Evolutionary conservation across 129 eudicot genomes (phyloP), one percentile per base, ranked within the genome.

Genomic region (Tanacetum coccineum): DNA sequence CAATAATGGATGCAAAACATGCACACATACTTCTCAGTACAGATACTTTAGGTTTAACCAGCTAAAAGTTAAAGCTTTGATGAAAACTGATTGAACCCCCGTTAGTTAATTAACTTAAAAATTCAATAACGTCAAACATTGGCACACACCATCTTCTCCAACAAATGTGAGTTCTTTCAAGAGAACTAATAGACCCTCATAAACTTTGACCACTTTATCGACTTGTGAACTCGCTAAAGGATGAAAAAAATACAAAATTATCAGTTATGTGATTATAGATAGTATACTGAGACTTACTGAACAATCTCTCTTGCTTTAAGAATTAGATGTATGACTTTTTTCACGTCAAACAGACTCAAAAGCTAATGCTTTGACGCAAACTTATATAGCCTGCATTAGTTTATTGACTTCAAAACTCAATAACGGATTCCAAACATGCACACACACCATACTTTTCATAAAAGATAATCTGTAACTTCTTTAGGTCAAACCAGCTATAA

Each of bases 31-130:
- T 51, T 51, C 1, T 22, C 25, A 22, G 25, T 22, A 22, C 1
- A 70, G 30, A 57, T 17, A 15, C 13, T 74, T 13, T 9, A 19
- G 66, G 58, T 64, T 59, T 55, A 73, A 73, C 26, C 48, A 73
- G 26, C 59, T 13, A 17, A 70, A 65, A 28, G 42, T 14, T 42
- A 20, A 42, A 20, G 5, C 45, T 69, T 70, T 45, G 13, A 44
- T 18, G 1, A 44, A 46, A 57, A 59, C 22, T 45, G 6, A 18
- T 7, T 44, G 15, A 42, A 19, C 55, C 36, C 64, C 21, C 55
- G 21, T 42, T 44, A 64, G 17, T 52, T 53, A 20, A 54, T 21
- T 9, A 4, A 42, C 64, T 53, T 40, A 64, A 62, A 51, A 39
- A 39, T 70, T 50, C 47, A 46, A 70, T 36, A 36, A 36, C 59